These are phyloP conservation scores for Vitis riparia DNA, from an alignment of 164 flowering plant species.

Conservation along the genomic window DNA sequence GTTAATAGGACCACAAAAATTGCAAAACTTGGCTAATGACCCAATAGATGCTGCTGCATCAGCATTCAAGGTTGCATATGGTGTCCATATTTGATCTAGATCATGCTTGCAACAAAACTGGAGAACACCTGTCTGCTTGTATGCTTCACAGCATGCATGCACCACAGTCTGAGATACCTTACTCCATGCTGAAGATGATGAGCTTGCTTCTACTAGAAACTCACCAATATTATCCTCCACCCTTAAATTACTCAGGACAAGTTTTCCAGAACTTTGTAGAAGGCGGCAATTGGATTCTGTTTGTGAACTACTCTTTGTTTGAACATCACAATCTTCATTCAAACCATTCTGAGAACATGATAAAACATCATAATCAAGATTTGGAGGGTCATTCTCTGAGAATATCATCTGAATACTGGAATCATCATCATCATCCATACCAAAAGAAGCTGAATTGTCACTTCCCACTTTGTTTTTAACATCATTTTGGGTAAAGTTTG, in stretches of 20 bases:
- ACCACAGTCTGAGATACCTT: slow-evolving; percentile 47
- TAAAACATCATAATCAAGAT: slow-evolving; percentile 35
- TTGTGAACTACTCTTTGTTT: slow-evolving; percentile 15
- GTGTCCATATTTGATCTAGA: background rate
- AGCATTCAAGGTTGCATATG: no score
- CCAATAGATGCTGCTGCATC: no score
- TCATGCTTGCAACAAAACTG: slow-evolving; percentile 66
- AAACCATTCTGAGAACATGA: slow-evolving; percentile 39
- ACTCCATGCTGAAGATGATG: slow-evolving; percentile 72
- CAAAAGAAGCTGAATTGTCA: slow-evolving; percentile 11
- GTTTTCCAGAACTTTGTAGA: slow-evolving; percentile 22
- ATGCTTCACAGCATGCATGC: slow-evolving; percentile 50
- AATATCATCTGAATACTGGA: slow-evolving; percentile 47
- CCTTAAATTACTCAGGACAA: slow-evolving; percentile 11
- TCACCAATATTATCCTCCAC: slow-evolving; percentile 66
- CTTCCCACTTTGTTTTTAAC: slow-evolving; percentile 20
- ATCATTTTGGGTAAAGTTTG: slow-evolving; percentile 19
- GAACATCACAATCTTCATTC: slow-evolving; percentile 20
- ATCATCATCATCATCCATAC: slow-evolving; percentile 43
- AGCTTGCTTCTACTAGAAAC: slow-evolving; percentile 63
- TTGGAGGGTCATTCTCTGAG: slow-evolving; percentile 52
- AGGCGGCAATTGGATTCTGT: slow-evolving; percentile 16
- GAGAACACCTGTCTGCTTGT: slow-evolving; percentile 42
- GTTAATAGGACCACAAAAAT: slow-evolving; percentile 26
- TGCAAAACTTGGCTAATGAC: slow-evolving; percentile 49